These are phyloP conservation scores for Sugiyamaella novakii DNA, from an alignment of 1,139 yeast species.

Conservation along the genomic window DNA sequence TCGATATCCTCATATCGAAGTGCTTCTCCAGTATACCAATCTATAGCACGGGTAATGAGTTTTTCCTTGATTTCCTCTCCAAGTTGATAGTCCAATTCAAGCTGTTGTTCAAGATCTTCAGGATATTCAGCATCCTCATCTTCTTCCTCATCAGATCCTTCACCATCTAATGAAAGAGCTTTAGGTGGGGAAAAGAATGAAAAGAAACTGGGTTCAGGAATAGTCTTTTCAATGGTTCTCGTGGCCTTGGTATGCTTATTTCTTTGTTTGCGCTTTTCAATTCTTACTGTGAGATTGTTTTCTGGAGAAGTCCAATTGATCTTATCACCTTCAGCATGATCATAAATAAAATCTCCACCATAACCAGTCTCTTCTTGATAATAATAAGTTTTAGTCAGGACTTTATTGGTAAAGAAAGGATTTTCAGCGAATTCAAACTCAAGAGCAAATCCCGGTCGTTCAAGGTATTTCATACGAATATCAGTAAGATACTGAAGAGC, in stretches of 20 bases:
- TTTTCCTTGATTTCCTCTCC: conserved; percentile 98
- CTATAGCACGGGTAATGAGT: conserved; percentile 92
- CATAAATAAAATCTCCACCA: conserved; percentile 95
- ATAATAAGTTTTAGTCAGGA: conserved; percentile 81
- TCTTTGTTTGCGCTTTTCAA: conserved; percentile 96
- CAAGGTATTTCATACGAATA: conserved; percentile 78
- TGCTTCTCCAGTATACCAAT: conserved; percentile 99
- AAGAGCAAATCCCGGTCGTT: conserved; percentile 86
- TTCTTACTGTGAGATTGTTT: conserved; percentile 76
- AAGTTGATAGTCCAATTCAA: conserved; percentile 90
- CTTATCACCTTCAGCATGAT: conserved; percentile 90
- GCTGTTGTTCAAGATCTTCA: conserved; percentile 76
- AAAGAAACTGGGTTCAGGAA: conserved; percentile 93
- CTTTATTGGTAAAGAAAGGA: conserved; percentile 72
- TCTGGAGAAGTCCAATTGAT: conserved; percentile 85
- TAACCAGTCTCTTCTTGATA: conserved; percentile 94
- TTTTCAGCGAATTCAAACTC: conserved; percentile 78
- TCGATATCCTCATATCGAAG: conserved; percentile 58
- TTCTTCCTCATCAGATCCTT: conserved; percentile 50
- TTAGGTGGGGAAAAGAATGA: conserved; percentile 93
- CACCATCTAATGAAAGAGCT: conserved; percentile 60
- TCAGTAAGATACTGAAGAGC: conserved; percentile 71
- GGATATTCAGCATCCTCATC: conserved; percentile 63
- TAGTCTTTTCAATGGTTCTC: conserved; percentile 90
- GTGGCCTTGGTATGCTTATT: conserved; percentile 97